These are phyloP conservation scores for Vicia faba DNA, from an alignment of 306 rosid genomes.

Conservation along the genomic window DNA sequence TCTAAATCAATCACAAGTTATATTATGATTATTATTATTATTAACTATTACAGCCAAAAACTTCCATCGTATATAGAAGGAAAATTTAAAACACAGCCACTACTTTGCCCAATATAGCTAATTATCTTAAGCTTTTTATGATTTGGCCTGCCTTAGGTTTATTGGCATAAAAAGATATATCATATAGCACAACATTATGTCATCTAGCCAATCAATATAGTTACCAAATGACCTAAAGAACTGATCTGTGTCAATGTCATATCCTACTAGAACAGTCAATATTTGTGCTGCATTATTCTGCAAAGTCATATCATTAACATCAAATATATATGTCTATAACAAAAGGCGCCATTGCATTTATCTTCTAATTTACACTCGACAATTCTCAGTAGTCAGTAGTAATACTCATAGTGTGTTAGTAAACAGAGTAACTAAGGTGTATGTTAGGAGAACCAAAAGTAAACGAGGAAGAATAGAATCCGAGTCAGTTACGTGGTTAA, in stretches of 20 bases:
- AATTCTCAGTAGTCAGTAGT: not conserved
- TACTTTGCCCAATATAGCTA: not conserved
- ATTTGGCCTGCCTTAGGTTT: constrained; percentile 12
- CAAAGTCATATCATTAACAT: constrained; percentile 26
- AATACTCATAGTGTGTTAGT: not conserved
- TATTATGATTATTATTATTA: not conserved
- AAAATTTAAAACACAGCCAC: constrained; percentile 1
- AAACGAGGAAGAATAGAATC: constrained; percentile 1
- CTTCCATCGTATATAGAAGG: not conserved
- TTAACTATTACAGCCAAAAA: constrained; percentile 22
- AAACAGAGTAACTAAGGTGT: constrained; percentile 3
- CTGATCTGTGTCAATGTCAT: constrained; percentile 18
- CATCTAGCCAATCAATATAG: constrained; percentile 16
- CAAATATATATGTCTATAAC: constrained; percentile 26
- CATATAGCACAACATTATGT: constrained; percentile 6
- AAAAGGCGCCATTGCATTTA: constrained; percentile 20
- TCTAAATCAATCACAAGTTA: constrained; percentile 27
- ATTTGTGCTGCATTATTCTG: not conserved
- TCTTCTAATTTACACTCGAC: not conserved
- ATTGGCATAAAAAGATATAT: not conserved
- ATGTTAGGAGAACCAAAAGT: not conserved
- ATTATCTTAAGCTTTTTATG: constrained; percentile 10
- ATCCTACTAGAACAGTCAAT: constrained; percentile 26
- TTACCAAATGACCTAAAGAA: constrained; percentile 26
- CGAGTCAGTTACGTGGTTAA: constrained; percentile 10